phyloP scores from a whole-genome alignment of 78 protist genomes.

The Dictyostelium firmibasis region DNA sequence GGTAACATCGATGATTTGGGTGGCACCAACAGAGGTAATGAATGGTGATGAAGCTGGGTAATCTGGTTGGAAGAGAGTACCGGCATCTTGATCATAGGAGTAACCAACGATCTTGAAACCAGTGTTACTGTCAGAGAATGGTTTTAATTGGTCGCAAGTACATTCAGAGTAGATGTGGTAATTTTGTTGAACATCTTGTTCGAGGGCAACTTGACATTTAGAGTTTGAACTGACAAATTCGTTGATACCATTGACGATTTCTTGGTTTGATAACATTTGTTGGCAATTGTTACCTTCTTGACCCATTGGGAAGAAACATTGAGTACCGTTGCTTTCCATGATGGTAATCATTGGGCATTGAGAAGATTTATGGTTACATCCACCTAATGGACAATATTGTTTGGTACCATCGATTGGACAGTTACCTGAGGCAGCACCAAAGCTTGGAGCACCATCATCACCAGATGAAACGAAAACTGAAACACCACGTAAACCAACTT shows the following conservation, averaged over 20 bases:
- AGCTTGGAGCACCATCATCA: constrained; percentile 86
- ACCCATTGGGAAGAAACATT: constrained; percentile 83
- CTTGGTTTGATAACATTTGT: neutral
- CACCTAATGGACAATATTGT: constrained; percentile 78
- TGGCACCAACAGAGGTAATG: constrained; percentile 69
- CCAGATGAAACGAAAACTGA: constrained; percentile 81
- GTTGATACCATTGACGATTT: neutral
- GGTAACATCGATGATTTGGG: neutral
- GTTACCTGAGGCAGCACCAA: constrained; percentile 72
- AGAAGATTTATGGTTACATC: constrained; percentile 43
- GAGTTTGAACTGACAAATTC: neutral
- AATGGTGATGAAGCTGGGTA: constrained; percentile 82
- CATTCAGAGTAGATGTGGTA: constrained; percentile 46
- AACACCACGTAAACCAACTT: constrained; percentile 77
- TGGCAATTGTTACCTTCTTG: neutral
- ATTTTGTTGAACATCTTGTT: constrained; percentile 18
- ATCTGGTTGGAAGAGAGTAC: constrained; percentile 68
- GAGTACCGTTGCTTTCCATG: constrained; percentile 9
- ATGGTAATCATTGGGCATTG: constrained; percentile 45
- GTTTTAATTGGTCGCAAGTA: constrained; percentile 20
- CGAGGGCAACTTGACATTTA: neutral
- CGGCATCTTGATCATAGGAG: neutral
- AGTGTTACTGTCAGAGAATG: neutral
- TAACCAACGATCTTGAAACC: constrained; percentile 44
- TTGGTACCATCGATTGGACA: constrained; percentile 52